Conservation (phyloP, 1,139 yeast genomes). For the Scheffersomyces lignicola region DNA sequence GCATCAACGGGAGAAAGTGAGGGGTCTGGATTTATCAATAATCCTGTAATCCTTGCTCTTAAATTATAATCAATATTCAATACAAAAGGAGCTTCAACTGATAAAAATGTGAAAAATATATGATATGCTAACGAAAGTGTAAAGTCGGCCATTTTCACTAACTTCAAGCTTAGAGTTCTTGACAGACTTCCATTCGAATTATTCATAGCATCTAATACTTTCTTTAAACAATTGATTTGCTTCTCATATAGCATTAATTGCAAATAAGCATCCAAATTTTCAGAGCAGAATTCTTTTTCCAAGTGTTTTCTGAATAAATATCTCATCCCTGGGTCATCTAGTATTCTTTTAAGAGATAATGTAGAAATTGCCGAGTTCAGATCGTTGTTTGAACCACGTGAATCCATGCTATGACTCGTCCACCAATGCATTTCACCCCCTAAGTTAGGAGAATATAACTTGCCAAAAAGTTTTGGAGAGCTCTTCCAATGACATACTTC, state of each 20-base stretch:
- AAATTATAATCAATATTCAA: conserved; percentile 67
- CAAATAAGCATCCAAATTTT: conserved; percentile 70
- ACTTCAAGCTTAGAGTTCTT: conserved; percentile 22
- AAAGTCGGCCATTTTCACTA: conserved; percentile 42
- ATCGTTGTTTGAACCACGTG: neutral
- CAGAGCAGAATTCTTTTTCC: conserved; percentile 65
- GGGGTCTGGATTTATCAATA: conserved; percentile 30
- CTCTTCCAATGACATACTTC: conserved; percentile 12
- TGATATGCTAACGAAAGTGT: conserved; percentile 60
- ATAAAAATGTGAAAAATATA: conserved; percentile 66
- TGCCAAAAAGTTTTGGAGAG: neutral
- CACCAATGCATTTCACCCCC: neutral
- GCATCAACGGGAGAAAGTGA: conserved; percentile 4
- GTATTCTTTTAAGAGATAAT: conserved; percentile 43
- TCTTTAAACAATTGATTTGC: conserved; percentile 18
- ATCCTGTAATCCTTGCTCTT: conserved; percentile 46
- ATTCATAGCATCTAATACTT: conserved; percentile 15
- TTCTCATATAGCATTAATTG: conserved; percentile 50
- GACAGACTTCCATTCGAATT: neutral
- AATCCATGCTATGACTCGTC: neutral
- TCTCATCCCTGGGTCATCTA: conserved; percentile 78
- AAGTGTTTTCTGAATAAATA: conserved; percentile 67
- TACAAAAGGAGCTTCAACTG: conserved; percentile 69
- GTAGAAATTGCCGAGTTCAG: conserved; percentile 1
- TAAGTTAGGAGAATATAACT: neutral